Conservation (phyloP, 352 stramenopile species). For the Phytophthora lateralis region DNA sequence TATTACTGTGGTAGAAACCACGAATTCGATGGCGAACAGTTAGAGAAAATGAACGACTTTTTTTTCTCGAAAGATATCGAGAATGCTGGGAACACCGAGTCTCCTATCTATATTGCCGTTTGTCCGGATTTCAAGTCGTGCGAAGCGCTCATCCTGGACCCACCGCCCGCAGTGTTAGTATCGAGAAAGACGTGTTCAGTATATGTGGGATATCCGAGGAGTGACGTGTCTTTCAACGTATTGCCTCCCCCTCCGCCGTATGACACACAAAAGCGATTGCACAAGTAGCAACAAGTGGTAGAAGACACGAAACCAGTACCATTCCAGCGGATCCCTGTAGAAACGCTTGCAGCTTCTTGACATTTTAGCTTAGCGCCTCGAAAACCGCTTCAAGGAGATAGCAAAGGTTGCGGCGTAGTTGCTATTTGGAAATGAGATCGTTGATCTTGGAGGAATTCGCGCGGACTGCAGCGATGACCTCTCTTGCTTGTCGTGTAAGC, state of each 20-base stretch:
- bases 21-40: not conserved
- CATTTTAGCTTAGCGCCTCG: too few relatives aligned
- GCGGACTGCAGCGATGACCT: slow-evolving; percentile 63
- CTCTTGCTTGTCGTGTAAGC: slow-evolving; percentile 57
- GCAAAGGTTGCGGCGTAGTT: not conserved
- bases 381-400: not conserved
- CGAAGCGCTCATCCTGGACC: slow-evolving; percentile 13
- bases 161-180: slow-evolving; percentile 10
- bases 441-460: slow-evolving; percentile 81
- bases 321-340: too few relatives aligned
- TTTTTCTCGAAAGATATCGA: slow-evolving; percentile 16
- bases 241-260: too few relatives aligned
- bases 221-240: too few relatives aligned
- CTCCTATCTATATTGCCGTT: slow-evolving; percentile 18
- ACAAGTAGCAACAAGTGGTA: too few relatives aligned
- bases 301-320: too few relatives aligned
- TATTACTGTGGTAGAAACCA: not conserved
- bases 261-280: too few relatives aligned
- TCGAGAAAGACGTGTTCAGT: slow-evolving; percentile 14
- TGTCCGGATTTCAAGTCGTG: slow-evolving; percentile 23
- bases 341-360: too few relatives aligned
- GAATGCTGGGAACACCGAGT: slow-evolving; percentile 7
- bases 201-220: slow-evolving; percentile 15
- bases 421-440: slow-evolving; percentile 59
- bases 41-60: not conserved